Conservation (phyloP, 129 eudicot genomes). For the Artemisia tridentata region DNA sequence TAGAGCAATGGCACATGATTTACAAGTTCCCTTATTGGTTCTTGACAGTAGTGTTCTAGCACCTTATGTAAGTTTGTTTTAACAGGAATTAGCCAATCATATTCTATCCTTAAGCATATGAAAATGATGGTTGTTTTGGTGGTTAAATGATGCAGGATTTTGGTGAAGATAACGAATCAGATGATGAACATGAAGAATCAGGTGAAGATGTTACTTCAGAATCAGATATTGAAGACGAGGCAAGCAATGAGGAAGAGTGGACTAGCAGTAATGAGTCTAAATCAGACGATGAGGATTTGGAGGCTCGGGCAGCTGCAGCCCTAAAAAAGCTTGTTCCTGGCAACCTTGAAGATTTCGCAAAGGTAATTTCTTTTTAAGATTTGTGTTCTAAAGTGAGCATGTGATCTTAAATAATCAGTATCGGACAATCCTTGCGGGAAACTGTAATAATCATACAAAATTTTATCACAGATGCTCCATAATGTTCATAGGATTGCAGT, state of each 20-base stretch:
- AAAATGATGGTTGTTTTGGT: neutral
- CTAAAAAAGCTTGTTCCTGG: constrained; percentile 70
- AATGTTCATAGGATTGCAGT: too few species aligned
- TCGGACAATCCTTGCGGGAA: neutral
- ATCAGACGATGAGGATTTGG: constrained; percentile 68
- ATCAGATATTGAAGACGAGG: constrained; percentile 75
- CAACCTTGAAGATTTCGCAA: constrained; percentile 72
- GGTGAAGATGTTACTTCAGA: constrained; percentile 66
- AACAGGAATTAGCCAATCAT: neutral
- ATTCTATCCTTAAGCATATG: constrained; percentile 6
- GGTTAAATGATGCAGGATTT: constrained; percentile 50
- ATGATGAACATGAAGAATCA: constrained; percentile 66
- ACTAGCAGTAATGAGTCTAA: constrained; percentile 61
- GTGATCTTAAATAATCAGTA: neutral
- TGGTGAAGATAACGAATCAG: constrained; percentile 78
- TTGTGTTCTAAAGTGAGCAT: neutral
- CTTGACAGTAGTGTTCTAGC: constrained; percentile 93
- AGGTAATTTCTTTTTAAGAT: constrained; percentile 39
- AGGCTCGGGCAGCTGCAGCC: constrained; percentile 62
- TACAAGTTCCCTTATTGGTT: constrained; percentile 83
- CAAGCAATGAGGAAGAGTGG: constrained; percentile 73
- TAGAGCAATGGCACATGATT: constrained; percentile 87
- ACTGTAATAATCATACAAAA: too few species aligned
- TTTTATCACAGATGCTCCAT: too few species aligned
- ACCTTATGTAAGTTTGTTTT: constrained; percentile 62